phyloP scores from a whole-genome alignment of 495 filamentous ascomycete genomes.

The Talaromyces trachyspermus region DNA sequence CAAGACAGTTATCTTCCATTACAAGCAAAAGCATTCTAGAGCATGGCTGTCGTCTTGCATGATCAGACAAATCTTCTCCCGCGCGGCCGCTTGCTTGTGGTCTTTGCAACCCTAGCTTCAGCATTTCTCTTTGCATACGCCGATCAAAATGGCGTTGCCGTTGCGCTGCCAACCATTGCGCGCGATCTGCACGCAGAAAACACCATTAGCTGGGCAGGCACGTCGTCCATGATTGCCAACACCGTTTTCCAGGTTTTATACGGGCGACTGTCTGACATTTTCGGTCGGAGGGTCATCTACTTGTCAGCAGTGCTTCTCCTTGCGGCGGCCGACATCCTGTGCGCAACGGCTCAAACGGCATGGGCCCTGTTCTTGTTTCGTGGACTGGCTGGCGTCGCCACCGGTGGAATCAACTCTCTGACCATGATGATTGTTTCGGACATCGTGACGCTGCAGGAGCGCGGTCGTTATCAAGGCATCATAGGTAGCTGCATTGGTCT shows the following conservation, averaged over 20 bases:
- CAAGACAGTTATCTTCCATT: no score
- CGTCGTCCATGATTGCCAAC: constrained; percentile 21
- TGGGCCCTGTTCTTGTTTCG: constrained; percentile 15
- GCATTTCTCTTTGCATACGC: constrained; percentile 22
- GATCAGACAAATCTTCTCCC: no score
- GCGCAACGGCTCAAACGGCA: constrained; percentile 13
- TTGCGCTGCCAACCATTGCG: constrained; percentile 25
- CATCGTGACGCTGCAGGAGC: constrained; percentile 44
- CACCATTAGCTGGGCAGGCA: constrained; percentile 27
- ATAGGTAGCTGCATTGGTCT: constrained; percentile 47
- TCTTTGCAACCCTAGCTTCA: constrained; percentile 20
- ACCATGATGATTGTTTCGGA: constrained; percentile 45
- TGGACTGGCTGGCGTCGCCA: constrained; percentile 15
- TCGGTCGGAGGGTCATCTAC: constrained; percentile 24
- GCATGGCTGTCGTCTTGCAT: no score
- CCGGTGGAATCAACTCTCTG: constrained; percentile 13
- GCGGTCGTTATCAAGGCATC: constrained; percentile 55
- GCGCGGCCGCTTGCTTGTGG: constrained; percentile 15
- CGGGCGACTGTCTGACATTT: constrained; percentile 28
- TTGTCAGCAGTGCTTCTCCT: constrained; percentile 17
- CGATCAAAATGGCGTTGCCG: constrained; percentile 26
- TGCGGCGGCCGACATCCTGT: constrained; percentile 17
- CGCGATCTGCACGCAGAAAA: constrained; percentile 15
- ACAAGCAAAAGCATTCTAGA: no score
- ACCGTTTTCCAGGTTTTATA: constrained; percentile 28